A percentile compares a stretch with the other conserved stretches of the same genome.
phyloP scores from a whole-genome alignment of 495 filamentous ascomycete species.

The Talaromyces ruber region DNA sequence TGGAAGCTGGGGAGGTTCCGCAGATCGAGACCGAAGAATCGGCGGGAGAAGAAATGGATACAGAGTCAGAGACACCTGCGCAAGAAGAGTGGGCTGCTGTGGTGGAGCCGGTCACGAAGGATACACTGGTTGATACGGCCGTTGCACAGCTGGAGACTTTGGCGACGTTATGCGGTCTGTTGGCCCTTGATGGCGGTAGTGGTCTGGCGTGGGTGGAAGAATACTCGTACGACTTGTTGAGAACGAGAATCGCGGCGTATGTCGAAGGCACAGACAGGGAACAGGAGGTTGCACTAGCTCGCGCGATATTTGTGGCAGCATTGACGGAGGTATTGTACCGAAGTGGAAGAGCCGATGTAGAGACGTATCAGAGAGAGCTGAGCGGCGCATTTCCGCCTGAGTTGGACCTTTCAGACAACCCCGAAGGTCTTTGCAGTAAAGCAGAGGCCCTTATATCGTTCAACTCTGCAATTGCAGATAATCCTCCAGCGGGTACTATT shows the following conservation, averaged over 20 bases:
- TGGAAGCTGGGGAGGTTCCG: conserved; percentile 24
- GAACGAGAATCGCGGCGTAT: conserved; percentile 40
- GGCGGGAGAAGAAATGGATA: conserved; percentile 7
- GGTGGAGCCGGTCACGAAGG: conserved; percentile 51
- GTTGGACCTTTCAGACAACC: conserved; percentile 32
- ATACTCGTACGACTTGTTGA: conserved; percentile 36
- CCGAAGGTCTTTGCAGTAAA: conserved; percentile 44
- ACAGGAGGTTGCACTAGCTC: conserved; percentile 44
- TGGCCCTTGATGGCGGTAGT: conserved; percentile 26
- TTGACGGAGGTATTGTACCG: conserved; percentile 49
- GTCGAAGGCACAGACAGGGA: conserved; percentile 32
- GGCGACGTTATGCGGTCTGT: conserved; percentile 46
- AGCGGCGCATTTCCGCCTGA: conserved; percentile 30
- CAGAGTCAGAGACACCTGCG: conserved; percentile 20
- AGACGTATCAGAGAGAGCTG: conserved; percentile 43
- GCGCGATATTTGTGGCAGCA: conserved; percentile 43
- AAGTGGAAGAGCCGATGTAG: conserved; percentile 31
- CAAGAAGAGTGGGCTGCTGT: conserved; percentile 55
- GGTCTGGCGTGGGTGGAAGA: conserved; percentile 48
- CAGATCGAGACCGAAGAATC: conserved; percentile 11
- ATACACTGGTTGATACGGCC: conserved; percentile 55
- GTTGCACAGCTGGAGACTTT: conserved; percentile 53
- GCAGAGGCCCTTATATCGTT: conserved; percentile 52
- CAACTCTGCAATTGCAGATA: conserved; percentile 31
- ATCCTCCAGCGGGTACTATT: conserved; percentile 19